Evolutionary conservation across 140 eudicot species (phyloP).

Genomic region (Bidens hawaiensis): DNA sequence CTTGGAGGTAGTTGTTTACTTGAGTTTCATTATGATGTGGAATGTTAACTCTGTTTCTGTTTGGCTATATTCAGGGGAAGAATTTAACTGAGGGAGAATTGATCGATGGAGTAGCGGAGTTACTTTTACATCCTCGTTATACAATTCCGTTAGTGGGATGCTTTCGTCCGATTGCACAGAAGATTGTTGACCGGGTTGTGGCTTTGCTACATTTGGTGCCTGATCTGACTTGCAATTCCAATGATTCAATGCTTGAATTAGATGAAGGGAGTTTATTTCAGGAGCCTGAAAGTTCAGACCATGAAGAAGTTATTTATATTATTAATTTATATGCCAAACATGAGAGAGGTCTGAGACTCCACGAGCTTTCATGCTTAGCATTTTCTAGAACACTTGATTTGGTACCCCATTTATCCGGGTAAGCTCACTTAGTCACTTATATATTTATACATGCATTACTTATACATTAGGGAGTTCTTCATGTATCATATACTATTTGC

Average conservation of each 20-base stretch:
- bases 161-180: constrained; percentile 62
- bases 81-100: constrained; percentile 61
- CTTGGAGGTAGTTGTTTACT: background rate
- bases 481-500: background rate
- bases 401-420: constrained; percentile 65
- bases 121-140: constrained; percentile 73
- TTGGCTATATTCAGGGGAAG: constrained; percentile 43
- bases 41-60: background rate
- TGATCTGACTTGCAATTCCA: constrained; percentile 35
- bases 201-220: constrained; percentile 49
- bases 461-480: background rate
- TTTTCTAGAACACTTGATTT: constrained; percentile 70
- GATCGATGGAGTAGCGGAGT: constrained; percentile 56
- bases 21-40: background rate
- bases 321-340: constrained; percentile 43
- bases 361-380: constrained; percentile 80
- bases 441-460: too few relatives aligned
- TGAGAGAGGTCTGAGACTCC: constrained; percentile 63
- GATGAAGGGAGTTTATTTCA: constrained; percentile 42
- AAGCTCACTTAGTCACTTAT: constrained; percentile 22
- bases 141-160: constrained; percentile 89
- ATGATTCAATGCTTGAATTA: constrained; percentile 33
- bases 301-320: constrained; percentile 35
- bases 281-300: constrained; percentile 28
- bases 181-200: constrained; percentile 55